Percentiles rank a stretch among this genome's conserved stretches.
These are phyloP conservation scores for Aspergillus aculeatinus DNA, from an alignment of 2,329 filamentous ascomycete genomes.

Conservation along the genomic window DNA sequence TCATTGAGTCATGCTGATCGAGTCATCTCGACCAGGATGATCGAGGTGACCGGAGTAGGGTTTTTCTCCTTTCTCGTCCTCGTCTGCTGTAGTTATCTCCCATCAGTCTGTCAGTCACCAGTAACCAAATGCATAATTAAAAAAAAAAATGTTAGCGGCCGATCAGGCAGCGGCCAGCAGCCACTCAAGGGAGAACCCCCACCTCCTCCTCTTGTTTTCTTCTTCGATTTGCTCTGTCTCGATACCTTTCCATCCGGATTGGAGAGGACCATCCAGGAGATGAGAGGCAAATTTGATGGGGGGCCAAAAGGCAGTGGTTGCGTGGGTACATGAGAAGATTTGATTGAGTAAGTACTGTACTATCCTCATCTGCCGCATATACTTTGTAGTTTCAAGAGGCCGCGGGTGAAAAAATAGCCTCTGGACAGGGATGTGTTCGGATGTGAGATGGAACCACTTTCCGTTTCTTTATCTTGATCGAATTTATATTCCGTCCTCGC, in stretches of 20 bases:
- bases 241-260: not conserved
- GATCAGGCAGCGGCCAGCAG: constrained; percentile 20
- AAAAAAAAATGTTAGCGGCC: constrained; percentile 13
- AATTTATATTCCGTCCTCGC: not conserved
- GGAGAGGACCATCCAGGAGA: not conserved
- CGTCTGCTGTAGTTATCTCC: not conserved
- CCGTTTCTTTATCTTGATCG: not conserved
- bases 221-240: not conserved
- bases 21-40: not conserved
- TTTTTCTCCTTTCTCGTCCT: not conserved
- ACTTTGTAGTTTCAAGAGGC: not conserved
- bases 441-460: not conserved
- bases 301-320: not conserved
- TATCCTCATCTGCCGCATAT: no score
- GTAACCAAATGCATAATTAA: not conserved
- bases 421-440: not conserved
- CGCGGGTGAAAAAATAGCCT: not conserved
- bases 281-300: not conserved
- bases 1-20: not conserved
- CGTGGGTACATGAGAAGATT: no score
- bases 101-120: not conserved
- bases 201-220: constrained; percentile 12
- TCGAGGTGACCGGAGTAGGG: no score
- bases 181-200: constrained; percentile 15
- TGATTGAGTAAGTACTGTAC: no score